phyloP scores from a whole-genome alignment of 495 filamentous ascomycete genomes.

The Penicillium coffeae region DNA sequence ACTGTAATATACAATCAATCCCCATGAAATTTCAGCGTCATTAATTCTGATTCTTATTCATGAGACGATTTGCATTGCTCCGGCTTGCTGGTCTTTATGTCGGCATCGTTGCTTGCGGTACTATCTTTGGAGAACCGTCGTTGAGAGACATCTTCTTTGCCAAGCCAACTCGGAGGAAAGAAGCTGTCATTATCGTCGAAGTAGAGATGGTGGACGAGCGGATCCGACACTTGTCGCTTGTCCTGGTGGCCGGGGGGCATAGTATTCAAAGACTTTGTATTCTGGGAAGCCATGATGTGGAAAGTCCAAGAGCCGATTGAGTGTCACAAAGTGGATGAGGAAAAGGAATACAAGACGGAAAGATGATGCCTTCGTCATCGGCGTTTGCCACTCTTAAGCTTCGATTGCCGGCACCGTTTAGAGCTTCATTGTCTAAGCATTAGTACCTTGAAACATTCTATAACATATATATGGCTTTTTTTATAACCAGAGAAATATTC shows the following conservation, averaged over 20 bases:
- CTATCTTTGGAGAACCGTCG: constrained; percentile 16
- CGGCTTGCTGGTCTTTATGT: background rate
- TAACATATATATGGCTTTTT: too few species aligned
- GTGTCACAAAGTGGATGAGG: background rate
- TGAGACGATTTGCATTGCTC: background rate
- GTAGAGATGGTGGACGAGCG: constrained; percentile 34
- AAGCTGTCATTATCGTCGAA: constrained; percentile 43
- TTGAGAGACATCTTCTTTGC: constrained; percentile 13
- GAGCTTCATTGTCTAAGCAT: too few species aligned
- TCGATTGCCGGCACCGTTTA: background rate
- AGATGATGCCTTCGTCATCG: background rate
- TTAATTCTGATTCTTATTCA: background rate
- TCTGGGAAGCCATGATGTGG: background rate
- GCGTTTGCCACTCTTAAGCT: background rate
- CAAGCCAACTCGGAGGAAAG: constrained; percentile 36
- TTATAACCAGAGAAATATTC: too few species aligned
- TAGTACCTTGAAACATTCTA: too few species aligned
- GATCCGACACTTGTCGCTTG: constrained; percentile 7
- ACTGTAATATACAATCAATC: background rate
- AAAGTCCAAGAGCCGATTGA: too few species aligned
- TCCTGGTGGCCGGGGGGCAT: background rate
- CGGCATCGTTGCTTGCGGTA: constrained; percentile 1
- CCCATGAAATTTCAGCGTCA: background rate
- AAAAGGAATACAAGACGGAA: background rate
- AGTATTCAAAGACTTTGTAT: background rate